These are phyloP conservation scores for Neurospora sp. DNA, from an alignment of 495 filamentous ascomycete species.

Conservation along the genomic window DNA sequence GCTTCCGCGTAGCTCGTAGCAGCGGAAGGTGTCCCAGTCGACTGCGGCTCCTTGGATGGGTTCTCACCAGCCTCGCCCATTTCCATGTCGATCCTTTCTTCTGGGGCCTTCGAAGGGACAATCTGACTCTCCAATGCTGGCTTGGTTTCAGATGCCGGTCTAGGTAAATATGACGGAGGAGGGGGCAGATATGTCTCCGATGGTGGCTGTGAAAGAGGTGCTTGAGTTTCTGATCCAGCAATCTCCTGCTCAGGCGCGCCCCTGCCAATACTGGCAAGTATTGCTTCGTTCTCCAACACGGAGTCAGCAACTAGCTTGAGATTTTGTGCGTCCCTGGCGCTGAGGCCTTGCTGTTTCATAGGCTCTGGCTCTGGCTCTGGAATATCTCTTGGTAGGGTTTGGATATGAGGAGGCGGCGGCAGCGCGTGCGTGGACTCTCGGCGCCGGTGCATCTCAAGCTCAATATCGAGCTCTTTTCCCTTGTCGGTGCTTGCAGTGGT, in stretches of 20 bases:
- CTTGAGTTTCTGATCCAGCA: neutral
- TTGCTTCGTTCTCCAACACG: neutral
- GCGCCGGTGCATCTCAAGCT: constrained; percentile 3
- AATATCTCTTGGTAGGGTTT: neutral
- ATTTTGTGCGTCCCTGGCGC: neutral
- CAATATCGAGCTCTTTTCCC: constrained; percentile 18
- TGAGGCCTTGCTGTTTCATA: neutral
- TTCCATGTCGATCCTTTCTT: neutral
- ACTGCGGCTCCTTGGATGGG: neutral
- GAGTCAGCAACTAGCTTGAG: neutral
- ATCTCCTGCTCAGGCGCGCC: neutral
- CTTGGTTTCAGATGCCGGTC: constrained; percentile 1
- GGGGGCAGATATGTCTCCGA: neutral
- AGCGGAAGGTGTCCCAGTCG: neutral
- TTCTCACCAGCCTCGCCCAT: neutral
- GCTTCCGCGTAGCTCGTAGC: neutral
- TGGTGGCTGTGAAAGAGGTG: neutral
- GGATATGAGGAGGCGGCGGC: constrained; percentile 1
- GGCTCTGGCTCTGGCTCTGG: neutral
- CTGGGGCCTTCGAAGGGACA: neutral
- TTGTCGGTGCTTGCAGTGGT: constrained; percentile 21
- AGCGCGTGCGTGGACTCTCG: constrained; percentile 2
- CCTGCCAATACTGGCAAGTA: neutral
- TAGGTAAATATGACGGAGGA: neutral
- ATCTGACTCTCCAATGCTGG: constrained; percentile 12